Evolutionary conservation across 345 rosid genomes (phyloP), one percentile per base, ranked within the genome.

Genomic region (Gossypium sturtianum): DNA sequence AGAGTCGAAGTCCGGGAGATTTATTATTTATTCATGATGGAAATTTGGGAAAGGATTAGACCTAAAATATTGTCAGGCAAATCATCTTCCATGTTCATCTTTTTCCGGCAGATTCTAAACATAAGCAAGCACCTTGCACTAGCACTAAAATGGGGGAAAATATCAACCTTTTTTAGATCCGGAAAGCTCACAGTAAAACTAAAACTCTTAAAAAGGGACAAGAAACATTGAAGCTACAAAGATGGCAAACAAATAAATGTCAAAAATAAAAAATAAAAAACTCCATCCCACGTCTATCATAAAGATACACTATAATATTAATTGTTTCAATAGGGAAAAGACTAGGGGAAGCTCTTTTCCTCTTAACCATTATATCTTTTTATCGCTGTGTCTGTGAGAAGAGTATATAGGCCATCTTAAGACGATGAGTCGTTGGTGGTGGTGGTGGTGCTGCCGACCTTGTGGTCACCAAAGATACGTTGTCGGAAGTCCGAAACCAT

Each of bases 401-500:
- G 63, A 48, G 51, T 56, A 64, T 57, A 76, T 34, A 41, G 12
- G 56, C 72, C 72, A 68, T 59, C 80, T 85, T 75, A 83, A 57
- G 88, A 60, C 22, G 89, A 59, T 11, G 90, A 78, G 1, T 71
- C 66, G 15, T n/a, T 70, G 38, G 38, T 34, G 17, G 77, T 74
- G 66, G 79, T 63, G 74, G 0, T 60, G 63, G 0, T 73, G 72
- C 78, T 60, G 67, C 82, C 88, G 74, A 88, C 89, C 84, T 91
- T 91, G 80, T 86, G 97, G 81, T 95, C 99, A 7, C 97, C 99
- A 58, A 95, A 95, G 77, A 95, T 76, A 49, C 98, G 94, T 68
- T 90, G 98, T 57, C 93, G 80, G 87, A 95, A 95, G 83, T 95
- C 99, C 3, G 89, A 82, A 53, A 95, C 97, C 99, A 95, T 95